A percentile compares a stretch with the other conserved stretches of the same genome.
Evolutionary conservation across 2,329 filamentous ascomycete species (phyloP).

Genomic region (Aaosphaeria pasadenensis): DNA sequence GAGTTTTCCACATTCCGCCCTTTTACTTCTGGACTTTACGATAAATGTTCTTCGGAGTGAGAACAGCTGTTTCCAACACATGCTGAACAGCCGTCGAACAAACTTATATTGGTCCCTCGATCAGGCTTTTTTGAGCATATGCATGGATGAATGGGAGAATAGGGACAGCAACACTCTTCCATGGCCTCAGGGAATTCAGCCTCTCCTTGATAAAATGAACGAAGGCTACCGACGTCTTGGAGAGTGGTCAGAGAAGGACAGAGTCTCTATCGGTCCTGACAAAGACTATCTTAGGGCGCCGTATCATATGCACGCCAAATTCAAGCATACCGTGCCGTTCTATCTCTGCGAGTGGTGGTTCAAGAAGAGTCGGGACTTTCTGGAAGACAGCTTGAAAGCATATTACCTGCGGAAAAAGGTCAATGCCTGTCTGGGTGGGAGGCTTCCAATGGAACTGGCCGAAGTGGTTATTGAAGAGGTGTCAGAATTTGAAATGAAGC

Average conservation of each 20-base stretch:
- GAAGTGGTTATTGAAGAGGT: conserved; percentile 1
- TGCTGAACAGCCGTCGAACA: conserved; percentile 3
- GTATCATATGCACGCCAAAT: no score
- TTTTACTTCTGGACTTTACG: conserved; percentile 3
- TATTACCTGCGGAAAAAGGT: conserved; percentile 1
- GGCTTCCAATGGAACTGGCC: conserved; percentile 2
- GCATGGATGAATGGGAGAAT: conserved; percentile 2
- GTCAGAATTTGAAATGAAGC: neutral
- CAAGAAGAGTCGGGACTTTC: conserved; percentile 1
- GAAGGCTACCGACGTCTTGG: neutral
- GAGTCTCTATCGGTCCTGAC: no score
- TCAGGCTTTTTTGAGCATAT: neutral
- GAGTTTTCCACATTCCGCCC: neutral
- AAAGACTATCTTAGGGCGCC: no score
- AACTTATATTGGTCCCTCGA: conserved; percentile 2
- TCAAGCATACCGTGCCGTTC: neutral
- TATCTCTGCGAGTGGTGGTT: conserved; percentile 2
- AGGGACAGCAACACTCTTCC: neutral
- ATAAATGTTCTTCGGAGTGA: neutral
- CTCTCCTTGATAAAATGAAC: neutral
- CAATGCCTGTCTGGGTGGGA: neutral
- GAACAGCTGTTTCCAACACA: neutral
- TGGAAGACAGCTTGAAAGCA: conserved; percentile 3
- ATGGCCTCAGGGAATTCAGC: neutral
- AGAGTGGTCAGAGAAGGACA: neutral